These are phyloP conservation scores for Arthromyces matolae DNA, from an alignment of 768 basidiomycete species.

Conservation along the genomic window DNA sequence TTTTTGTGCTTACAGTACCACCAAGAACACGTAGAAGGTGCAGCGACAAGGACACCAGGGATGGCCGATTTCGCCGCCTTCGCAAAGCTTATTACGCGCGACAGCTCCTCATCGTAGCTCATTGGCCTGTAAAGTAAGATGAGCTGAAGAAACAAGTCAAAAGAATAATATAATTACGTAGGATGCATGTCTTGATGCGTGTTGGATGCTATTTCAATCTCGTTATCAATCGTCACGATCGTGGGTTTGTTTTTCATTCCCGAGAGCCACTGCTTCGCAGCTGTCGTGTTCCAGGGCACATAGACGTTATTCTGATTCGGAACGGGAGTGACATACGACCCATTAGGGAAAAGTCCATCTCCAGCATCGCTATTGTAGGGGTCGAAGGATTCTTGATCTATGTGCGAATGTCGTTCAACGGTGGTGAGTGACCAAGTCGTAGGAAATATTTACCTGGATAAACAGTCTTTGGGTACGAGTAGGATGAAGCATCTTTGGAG, in stretches of 20 bases:
- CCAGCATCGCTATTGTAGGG: conserved; percentile 49
- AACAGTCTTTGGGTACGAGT: conserved; percentile 42
- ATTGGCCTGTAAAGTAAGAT: conserved; percentile 32
- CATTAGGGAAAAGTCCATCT: conserved; percentile 46
- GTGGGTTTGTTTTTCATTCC: conserved; percentile 45
- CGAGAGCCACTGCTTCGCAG: conserved; percentile 41
- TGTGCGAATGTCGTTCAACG: background rate
- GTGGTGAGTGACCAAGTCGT: background rate
- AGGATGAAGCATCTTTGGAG: conserved; percentile 48
- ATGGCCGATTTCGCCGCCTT: conserved; percentile 40
- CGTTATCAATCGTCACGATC: conserved; percentile 50
- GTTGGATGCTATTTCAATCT: conserved; percentile 51
- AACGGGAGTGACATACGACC: conserved; percentile 38
- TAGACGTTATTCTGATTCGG: conserved; percentile 39
- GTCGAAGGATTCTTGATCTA: conserved; percentile 43
- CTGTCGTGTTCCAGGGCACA: conserved; percentile 44
- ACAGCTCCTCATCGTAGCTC: conserved; percentile 49
- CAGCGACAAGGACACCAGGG: conserved; percentile 41
- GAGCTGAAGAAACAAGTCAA: background rate
- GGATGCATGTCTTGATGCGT: conserved; percentile 61
- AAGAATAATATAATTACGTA: conserved; percentile 19
- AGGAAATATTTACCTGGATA: conserved; percentile 37
- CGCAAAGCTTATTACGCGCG: conserved; percentile 39
- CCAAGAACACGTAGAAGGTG: conserved; percentile 45
- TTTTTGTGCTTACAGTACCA: conserved; percentile 43